phyloP scores from a whole-genome alignment of 768 basidiomycete species.

The Lactifluus hygrophoroides region DNA sequence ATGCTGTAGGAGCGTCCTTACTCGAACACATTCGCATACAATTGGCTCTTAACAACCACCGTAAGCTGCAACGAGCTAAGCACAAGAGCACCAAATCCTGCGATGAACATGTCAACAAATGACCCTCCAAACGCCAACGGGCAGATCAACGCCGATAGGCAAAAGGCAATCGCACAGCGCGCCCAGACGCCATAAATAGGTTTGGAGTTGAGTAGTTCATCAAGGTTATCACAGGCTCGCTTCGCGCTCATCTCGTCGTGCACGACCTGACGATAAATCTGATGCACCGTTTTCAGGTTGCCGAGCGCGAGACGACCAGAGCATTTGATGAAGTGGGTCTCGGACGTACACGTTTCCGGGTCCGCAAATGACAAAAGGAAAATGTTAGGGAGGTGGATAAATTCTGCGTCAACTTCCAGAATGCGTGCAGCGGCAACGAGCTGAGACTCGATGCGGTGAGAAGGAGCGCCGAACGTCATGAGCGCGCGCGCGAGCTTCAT shows the following conservation, averaged over 20 bases:
- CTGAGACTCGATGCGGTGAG: conserved; percentile 88
- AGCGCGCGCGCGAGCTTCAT: conserved; percentile 77
- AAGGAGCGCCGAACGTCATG: conserved; percentile 87
- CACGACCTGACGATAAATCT: conserved; percentile 76
- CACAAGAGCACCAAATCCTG: conserved; percentile 57
- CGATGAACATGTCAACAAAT: conserved; percentile 73
- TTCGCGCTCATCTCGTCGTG: conserved; percentile 86
- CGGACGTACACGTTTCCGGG: conserved; percentile 72
- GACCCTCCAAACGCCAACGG: conserved; percentile 81
- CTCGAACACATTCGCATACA: conserved; percentile 90
- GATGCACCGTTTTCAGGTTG: conserved; percentile 73
- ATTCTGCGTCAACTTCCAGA: conserved; percentile 85
- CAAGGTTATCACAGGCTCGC: conserved; percentile 53
- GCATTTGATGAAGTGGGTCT: conserved; percentile 82
- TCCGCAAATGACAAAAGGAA: conserved; percentile 85
- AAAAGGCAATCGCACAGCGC: conserved; percentile 60
- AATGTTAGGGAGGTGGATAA: conserved; percentile 70
- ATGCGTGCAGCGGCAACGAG: conserved; percentile 80
- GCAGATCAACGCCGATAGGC: conserved; percentile 66
- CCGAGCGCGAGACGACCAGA: conserved; percentile 70
- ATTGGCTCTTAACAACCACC: conserved; percentile 61
- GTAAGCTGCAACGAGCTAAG: conserved; percentile 62
- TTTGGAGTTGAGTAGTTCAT: conserved; percentile 50
- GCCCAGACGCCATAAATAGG: conserved; percentile 55
- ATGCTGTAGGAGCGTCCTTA: conserved; percentile 31